phyloP scores from a whole-genome alignment of 495 filamentous ascomycete genomes.

The Mytilinidion resinicola region DNA sequence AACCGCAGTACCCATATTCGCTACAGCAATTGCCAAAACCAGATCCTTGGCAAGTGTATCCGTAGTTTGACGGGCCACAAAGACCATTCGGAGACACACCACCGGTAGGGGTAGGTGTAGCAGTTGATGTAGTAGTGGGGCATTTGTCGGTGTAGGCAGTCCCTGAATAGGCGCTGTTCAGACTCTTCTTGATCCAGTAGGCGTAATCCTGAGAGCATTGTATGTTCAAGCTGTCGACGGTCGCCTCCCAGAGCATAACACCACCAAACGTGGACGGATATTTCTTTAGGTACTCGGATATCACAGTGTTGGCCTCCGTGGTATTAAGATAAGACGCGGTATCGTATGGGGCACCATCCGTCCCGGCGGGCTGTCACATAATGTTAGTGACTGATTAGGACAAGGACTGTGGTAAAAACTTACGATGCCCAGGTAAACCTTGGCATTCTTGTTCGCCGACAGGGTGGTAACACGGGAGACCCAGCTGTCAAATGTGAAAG shows the following conservation, averaged over 20 bases:
- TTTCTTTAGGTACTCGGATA: constrained; percentile 45
- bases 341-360: constrained; percentile 28
- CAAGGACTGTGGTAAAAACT: neutral
- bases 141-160: constrained; percentile 2
- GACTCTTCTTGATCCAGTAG: constrained; percentile 40
- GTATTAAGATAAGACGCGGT: constrained; percentile 44
- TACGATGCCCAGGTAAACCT: constrained; percentile 40
- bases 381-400: neutral
- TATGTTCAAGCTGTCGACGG: constrained; percentile 44
- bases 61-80: constrained; percentile 7
- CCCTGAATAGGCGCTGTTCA: constrained; percentile 17
- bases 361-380: constrained; percentile 27
- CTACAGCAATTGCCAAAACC: constrained; percentile 10
- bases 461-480: constrained; percentile 19
- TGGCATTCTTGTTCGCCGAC: constrained; percentile 36
- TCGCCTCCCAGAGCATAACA: constrained; percentile 69
- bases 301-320: constrained; percentile 43
- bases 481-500: constrained; percentile 41
- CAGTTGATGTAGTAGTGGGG: neutral
- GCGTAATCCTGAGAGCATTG: constrained; percentile 42
- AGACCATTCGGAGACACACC: neutral
- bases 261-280: constrained; percentile 57
- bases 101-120: constrained; percentile 4
- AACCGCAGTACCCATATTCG: constrained; percentile 13
- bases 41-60: constrained; percentile 13